Evolutionary conservation across 306 rosid species (phyloP).

Genomic region (Vicia villosa): DNA sequence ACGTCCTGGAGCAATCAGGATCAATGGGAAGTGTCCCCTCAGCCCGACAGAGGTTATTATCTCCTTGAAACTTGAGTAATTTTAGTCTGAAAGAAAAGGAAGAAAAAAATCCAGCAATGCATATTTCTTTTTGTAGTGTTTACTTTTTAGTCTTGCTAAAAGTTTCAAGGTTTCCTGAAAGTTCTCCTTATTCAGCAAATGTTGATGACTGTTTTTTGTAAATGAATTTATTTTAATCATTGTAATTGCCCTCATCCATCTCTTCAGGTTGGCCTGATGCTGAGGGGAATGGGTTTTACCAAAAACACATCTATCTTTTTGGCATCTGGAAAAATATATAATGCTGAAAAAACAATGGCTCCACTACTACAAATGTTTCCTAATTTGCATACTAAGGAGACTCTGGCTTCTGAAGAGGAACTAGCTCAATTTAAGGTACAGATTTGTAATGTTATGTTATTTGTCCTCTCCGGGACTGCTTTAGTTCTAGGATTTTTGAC

Average conservation of each 20-base stretch:
- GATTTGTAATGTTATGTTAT: constrained; percentile 28
- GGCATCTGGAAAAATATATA: constrained; percentile 92
- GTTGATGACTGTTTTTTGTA: neutral
- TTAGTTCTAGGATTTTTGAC: constrained; percentile 47
- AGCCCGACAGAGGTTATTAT: constrained; percentile 86
- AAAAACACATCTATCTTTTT: constrained; percentile 80
- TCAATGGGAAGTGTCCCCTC: constrained; percentile 97
- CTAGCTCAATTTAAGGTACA: constrained; percentile 76
- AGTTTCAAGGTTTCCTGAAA: constrained; percentile 22
- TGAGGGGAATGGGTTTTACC: constrained; percentile 95
- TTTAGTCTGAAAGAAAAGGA: constrained; percentile 24
- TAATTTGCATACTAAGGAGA: constrained; percentile 81
- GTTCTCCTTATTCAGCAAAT: neutral
- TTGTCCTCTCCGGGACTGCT: constrained; percentile 21
- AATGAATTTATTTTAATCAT: constrained; percentile 13
- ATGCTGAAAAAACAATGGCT: constrained; percentile 81
- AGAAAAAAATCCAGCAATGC: constrained; percentile 17
- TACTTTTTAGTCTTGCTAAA: constrained; percentile 22
- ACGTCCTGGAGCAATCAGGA: constrained; percentile 95
- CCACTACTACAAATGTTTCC: constrained; percentile 93
- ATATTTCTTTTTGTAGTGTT: constrained; percentile 15
- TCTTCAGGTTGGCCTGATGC: constrained; percentile 93
- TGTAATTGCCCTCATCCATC: constrained; percentile 34
- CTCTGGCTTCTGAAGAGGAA: constrained; percentile 80
- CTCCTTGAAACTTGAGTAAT: constrained; percentile 23